Conservation (phyloP, 2,329 filamentous ascomycete species). For the Metarhizium brunneum region DNA sequence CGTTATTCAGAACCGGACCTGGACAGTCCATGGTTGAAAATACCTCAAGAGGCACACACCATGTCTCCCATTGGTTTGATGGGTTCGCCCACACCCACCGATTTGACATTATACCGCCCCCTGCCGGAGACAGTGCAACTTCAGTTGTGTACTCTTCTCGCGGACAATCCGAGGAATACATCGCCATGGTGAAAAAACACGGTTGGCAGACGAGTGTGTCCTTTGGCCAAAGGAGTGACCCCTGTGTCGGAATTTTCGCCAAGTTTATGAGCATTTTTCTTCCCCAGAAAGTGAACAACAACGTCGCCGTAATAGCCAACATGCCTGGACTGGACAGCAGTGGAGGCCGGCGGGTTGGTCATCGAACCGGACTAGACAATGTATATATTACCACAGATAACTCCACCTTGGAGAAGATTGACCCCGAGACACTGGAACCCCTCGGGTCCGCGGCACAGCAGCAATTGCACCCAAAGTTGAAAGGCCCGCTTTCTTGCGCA, state of each 20-base stretch:
- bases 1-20: constrained; percentile 66
- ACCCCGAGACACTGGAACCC: constrained; percentile 65
- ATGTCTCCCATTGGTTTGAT: constrained; percentile 72
- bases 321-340: constrained; percentile 43
- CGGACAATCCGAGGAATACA: constrained; percentile 53
- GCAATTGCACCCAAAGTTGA: constrained; percentile 57
- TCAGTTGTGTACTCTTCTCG: constrained; percentile 62
- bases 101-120: constrained; percentile 53
- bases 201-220: constrained; percentile 48
- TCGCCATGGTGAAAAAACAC: constrained; percentile 49
- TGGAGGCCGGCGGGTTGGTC: constrained; percentile 13
- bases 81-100: constrained; percentile 62
- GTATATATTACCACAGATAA: constrained; percentile 24
- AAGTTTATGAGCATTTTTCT: constrained; percentile 59
- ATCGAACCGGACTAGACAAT: constrained; percentile 21
- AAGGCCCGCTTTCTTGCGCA: constrained; percentile 57
- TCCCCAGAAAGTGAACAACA: constrained; percentile 37
- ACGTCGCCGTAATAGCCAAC: constrained; percentile 57
- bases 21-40: constrained; percentile 53
- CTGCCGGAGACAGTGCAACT: constrained; percentile 15
- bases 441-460: constrained; percentile 52
- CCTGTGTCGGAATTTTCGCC: constrained; percentile 62
- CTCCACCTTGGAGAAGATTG: constrained; percentile 53
- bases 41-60: constrained; percentile 49
- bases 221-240: constrained; percentile 66